phyloP scores from a whole-genome alignment of 331 rosid species.

The Malus hybrid region DNA sequence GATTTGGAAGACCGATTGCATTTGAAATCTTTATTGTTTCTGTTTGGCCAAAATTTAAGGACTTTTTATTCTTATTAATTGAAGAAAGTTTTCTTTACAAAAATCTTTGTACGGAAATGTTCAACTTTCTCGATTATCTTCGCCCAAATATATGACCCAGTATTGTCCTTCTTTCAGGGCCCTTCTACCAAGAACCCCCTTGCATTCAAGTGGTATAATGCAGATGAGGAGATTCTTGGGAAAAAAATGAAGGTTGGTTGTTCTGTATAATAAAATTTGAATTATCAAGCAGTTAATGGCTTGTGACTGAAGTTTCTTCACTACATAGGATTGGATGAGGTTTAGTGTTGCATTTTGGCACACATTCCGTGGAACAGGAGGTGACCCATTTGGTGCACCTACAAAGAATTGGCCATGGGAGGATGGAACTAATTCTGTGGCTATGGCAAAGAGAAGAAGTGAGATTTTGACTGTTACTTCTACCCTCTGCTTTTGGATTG shows the following conservation, averaged over 20 bases:
- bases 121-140: not conserved
- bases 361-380: constrained; percentile 93
- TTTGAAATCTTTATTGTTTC: not conserved
- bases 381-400: constrained; percentile 84
- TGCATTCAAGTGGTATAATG: constrained; percentile 79
- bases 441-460: constrained; percentile 97
- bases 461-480: constrained; percentile 13
- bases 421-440: constrained; percentile 88
- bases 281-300: not conserved
- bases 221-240: constrained; percentile 83
- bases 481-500: not conserved
- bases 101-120: not conserved
- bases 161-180: constrained; percentile 46
- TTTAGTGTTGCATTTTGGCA: constrained; percentile 99
- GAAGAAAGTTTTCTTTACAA: not conserved
- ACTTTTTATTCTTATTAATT: not conserved
- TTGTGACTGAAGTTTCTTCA: constrained; percentile 1
- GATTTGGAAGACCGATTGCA: not conserved
- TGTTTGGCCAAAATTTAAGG: not conserved
- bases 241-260: constrained; percentile 85
- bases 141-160: not conserved
- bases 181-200: constrained; percentile 79
- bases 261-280: not conserved
- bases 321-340: constrained; percentile 81
- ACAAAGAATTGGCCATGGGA: constrained; percentile 97